A percentile compares a stretch with the other conserved stretches of the same genome.
These are phyloP conservation scores for Berberis vulgaris DNA, from an alignment of 164 flowering plant genomes.

Conservation along the genomic window DNA sequence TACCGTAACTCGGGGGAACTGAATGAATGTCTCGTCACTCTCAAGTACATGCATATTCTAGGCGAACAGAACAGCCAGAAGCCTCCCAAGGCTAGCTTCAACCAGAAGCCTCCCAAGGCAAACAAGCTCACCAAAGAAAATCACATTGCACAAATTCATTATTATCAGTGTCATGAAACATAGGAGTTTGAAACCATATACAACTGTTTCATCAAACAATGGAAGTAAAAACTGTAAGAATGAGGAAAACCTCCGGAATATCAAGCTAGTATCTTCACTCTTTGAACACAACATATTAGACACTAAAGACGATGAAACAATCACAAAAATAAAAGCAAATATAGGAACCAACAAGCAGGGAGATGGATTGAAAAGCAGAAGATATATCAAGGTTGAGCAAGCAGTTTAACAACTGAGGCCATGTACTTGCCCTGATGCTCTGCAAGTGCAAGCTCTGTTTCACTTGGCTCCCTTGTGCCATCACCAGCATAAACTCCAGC, in stretches of 20 bases:
- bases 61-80: too few species aligned
- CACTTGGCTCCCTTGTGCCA: constrained; percentile 53
- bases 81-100: too few species aligned
- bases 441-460: constrained; percentile 55
- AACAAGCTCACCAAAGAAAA: too few species aligned
- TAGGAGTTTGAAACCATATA: constrained; percentile 2
- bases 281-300: neutral
- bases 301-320: neutral
- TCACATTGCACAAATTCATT: too few species aligned
- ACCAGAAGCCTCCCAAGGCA: too few species aligned
- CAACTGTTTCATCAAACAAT: constrained; percentile 10
- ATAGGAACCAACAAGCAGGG: neutral
- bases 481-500: constrained; percentile 65
- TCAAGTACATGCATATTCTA: too few species aligned
- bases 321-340: neutral
- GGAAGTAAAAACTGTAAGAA: constrained; percentile 3
- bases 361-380: neutral
- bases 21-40: too few species aligned
- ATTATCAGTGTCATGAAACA: neutral
- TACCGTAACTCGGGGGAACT: too few species aligned
- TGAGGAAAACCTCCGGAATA: neutral
- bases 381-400: constrained; percentile 17
- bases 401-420: constrained; percentile 51
- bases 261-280: neutral
- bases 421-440: constrained; percentile 74